These are phyloP conservation scores for Didymella exigua DNA, from an alignment of 2,329 filamentous ascomycete genomes.

Conservation along the genomic window DNA sequence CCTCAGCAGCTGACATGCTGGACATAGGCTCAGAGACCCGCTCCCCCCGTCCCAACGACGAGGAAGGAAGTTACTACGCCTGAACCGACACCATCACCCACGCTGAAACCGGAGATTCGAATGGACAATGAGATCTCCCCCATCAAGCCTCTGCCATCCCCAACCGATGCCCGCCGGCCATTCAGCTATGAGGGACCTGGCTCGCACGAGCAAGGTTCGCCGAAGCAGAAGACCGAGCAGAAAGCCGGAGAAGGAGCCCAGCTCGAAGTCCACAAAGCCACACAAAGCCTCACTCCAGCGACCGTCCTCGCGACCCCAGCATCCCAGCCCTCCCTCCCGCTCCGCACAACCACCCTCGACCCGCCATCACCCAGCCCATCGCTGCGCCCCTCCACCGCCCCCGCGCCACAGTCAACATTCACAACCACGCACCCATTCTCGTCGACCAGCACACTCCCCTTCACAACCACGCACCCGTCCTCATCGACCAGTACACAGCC, in stretches of 20 bases:
- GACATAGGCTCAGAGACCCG: conserved; percentile 29
- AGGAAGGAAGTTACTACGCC: conserved; percentile 35
- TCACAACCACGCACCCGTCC: not conserved
- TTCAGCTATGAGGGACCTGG: conserved; percentile 37
- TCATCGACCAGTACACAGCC: too few species aligned
- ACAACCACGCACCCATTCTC: not conserved
- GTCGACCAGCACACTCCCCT: not conserved
- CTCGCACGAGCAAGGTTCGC: conserved; percentile 7
- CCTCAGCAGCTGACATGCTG: not conserved
- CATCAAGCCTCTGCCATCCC: conserved; percentile 25
- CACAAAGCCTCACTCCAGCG: not conserved
- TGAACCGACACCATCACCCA: conserved; percentile 39
- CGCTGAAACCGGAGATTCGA: conserved; percentile 22
- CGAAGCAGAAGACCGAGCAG: not conserved
- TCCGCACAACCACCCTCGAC: conserved; percentile 19
- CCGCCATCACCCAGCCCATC: conserved; percentile 16
- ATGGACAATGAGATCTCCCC: conserved; percentile 30
- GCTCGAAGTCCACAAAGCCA: not conserved
- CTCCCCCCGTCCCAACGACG: conserved; percentile 23
- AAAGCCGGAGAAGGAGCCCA: not conserved
- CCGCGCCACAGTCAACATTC: conserved; percentile 10
- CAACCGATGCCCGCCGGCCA: conserved; percentile 24
- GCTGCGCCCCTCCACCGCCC: conserved; percentile 10
- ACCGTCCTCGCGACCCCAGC: not conserved
- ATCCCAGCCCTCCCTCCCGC: conserved; percentile 1